Conservation (phyloP, 2,329 filamentous ascomycete species). For the Colletotrichum cuscutae region DNA sequence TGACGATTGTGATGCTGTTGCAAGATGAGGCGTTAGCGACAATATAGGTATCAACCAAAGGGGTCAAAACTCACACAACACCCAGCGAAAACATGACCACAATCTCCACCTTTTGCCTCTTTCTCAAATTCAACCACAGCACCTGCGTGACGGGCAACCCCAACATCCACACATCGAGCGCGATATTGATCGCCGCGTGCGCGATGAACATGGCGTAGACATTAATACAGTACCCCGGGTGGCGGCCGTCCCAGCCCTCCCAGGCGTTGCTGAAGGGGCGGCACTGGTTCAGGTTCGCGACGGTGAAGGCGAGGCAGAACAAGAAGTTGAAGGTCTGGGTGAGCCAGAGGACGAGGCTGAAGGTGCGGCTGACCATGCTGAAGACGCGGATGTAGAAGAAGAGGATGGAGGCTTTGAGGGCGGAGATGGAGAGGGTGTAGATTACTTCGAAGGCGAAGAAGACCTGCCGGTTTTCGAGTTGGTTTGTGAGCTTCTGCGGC, state of each 20-base stretch:
- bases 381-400: slow-evolving; percentile 51
- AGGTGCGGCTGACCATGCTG: slow-evolving; percentile 40
- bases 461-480: not conserved
- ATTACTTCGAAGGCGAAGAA: slow-evolving; percentile 26
- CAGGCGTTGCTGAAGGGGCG: slow-evolving; percentile 54
- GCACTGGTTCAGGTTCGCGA: slow-evolving; percentile 53
- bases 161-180: slow-evolving; percentile 54
- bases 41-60: too few relatives aligned
- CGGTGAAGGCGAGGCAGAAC: slow-evolving; percentile 41
- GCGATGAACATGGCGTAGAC: slow-evolving; percentile 51
- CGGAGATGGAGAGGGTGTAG: slow-evolving; percentile 47
- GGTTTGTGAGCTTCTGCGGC: not conserved
- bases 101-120: slow-evolving; percentile 49
- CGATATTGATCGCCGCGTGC: slow-evolving; percentile 54
- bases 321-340: slow-evolving; percentile 30
- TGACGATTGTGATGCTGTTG: slow-evolving; percentile 47
- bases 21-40: not conserved
- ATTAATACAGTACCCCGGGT: slow-evolving; percentile 46
- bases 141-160: slow-evolving; percentile 51
- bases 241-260: slow-evolving; percentile 46
- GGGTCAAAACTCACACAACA: slow-evolving; percentile 22
- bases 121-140: slow-evolving; percentile 43
- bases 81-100: slow-evolving; percentile 51
- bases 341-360: slow-evolving; percentile 39
- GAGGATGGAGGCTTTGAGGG: slow-evolving; percentile 48